Evolutionary conservation across 495 filamentous ascomycete genomes (phyloP).

Genomic region (Cercophora newfieldiana): DNA sequence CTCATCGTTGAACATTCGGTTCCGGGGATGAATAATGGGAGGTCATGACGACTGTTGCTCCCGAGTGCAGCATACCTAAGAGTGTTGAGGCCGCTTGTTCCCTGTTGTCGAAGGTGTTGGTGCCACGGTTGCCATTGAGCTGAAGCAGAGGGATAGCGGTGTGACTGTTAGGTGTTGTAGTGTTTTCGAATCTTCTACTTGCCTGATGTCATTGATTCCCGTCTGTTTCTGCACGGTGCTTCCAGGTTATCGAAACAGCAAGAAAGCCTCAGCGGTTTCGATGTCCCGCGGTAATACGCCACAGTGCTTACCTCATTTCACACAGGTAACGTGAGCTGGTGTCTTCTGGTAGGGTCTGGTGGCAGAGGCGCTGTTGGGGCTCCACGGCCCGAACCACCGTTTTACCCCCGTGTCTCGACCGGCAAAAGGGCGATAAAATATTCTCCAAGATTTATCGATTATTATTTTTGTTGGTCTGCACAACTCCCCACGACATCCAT

Average conservation of each 20-base stretch:
- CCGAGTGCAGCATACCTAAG: not conserved
- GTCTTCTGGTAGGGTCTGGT: not conserved
- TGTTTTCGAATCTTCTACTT: not conserved
- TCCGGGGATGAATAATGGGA: not conserved
- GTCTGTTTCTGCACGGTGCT: not conserved
- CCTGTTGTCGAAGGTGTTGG: not conserved
- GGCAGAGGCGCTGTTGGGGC: not conserved
- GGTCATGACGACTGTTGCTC: not conserved
- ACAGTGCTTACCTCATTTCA: not conserved
- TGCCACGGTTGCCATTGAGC: not conserved
- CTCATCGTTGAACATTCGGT: not conserved
- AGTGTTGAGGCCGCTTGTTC: not conserved
- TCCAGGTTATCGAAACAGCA: not conserved
- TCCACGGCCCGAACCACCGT: constrained; percentile 16
- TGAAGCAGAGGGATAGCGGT: not conserved
- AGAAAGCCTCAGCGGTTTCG: not conserved
- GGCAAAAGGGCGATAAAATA: not conserved
- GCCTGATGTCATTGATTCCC: not conserved
- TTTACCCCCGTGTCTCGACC: constrained; percentile 4
- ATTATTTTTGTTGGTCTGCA: not conserved
- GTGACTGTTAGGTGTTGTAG: not conserved
- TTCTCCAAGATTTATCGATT: constrained; percentile 1
- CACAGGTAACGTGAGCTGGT: not conserved
- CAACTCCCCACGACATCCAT: no score
- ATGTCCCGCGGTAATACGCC: not conserved